These are phyloP conservation scores for Phaffia australis DNA, from an alignment of 768 basidiomycete genomes.

Conservation along the genomic window DNA sequence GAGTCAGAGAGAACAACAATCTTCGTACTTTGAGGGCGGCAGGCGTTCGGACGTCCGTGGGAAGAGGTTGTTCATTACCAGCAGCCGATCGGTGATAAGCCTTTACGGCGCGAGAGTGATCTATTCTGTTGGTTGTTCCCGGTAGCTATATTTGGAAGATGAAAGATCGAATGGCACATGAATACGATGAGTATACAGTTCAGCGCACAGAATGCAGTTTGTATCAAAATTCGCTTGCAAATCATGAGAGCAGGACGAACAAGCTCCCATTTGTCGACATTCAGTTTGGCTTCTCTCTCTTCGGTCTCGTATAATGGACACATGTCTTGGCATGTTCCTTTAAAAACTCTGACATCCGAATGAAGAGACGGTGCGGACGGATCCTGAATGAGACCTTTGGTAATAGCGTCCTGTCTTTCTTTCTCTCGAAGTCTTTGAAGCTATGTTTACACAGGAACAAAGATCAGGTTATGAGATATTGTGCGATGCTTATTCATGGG, in stretches of 20 bases:
- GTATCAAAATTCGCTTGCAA: neutral
- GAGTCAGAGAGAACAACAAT: constrained; percentile 7
- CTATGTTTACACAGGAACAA: constrained; percentile 27
- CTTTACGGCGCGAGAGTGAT: constrained; percentile 80
- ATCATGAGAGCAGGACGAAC: constrained; percentile 45
- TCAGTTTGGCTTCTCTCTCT: constrained; percentile 76
- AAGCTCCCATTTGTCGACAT: constrained; percentile 73
- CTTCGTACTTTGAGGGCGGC: constrained; percentile 57
- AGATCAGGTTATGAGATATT: constrained; percentile 3
- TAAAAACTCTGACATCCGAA: constrained; percentile 82
- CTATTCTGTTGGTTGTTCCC: constrained; percentile 64
- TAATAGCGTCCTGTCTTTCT: constrained; percentile 46
- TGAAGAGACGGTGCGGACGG: constrained; percentile 66
- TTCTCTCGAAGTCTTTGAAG: constrained; percentile 38
- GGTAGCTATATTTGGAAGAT: constrained; percentile 46
- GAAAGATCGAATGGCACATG: constrained; percentile 1
- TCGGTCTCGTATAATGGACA: constrained; percentile 90
- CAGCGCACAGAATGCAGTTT: too few species aligned
- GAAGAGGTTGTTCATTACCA: constrained; percentile 71
- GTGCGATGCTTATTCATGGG: too few species aligned
- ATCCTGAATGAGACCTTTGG: constrained; percentile 78
- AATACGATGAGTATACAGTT: neutral
- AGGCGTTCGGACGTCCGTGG: constrained; percentile 85
- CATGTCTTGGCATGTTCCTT: constrained; percentile 87
- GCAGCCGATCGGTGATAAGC: constrained; percentile 83